Evolutionary conservation across 2,329 filamentous ascomycete species (phyloP), one percentile per base, ranked within the genome.

Genomic region (Fusarium succisae): DNA sequence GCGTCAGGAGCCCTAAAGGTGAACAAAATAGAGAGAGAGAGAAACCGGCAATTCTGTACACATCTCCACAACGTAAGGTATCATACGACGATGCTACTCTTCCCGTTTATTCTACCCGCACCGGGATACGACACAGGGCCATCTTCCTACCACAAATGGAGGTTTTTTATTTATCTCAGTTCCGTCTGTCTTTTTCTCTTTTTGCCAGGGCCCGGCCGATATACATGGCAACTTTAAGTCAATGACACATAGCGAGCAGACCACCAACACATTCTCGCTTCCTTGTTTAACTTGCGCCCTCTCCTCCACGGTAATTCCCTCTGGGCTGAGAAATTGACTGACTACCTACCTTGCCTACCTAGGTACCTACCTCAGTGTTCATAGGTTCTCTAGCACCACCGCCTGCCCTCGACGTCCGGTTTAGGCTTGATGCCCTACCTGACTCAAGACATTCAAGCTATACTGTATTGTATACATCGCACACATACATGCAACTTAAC

Each of bases 11-110:
- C 37, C 41, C 8, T 44, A 56, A 44, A 39, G 43, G 57, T 44
- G 51, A 47, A 20, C 11, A 18, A 28, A 28, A 22, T 3, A 22
- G 8, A 30, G 45, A 48, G 45, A 28, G 22, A 24, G 48, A 64
- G 41, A 55, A 59, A 59, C 41, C 22, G 41, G 13, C 51, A 68
- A 59, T 48, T 57, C 24, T 48, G 18, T 57, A 50, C 41, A 50
- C 58, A 56, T 60, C 62, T 67, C 67, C 67, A 74, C 66, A 56
- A 76, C 32, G 14, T 15, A 35, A 35, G 32, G 32, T 35, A 35
- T 75, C 68, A 71, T 70, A 77, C 68, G 70, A 77, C 63, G 14
- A 53, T 30, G 28, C 35, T 48, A 39, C 65, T 24, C 28, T 24
- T 58, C 43, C 65, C 61, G 17, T 55, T 28, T 30, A 17, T n/a